phyloP scores from a whole-genome alignment of 192 early-diverging fungal genomes.

The Pilobolus umbonatus region DNA sequence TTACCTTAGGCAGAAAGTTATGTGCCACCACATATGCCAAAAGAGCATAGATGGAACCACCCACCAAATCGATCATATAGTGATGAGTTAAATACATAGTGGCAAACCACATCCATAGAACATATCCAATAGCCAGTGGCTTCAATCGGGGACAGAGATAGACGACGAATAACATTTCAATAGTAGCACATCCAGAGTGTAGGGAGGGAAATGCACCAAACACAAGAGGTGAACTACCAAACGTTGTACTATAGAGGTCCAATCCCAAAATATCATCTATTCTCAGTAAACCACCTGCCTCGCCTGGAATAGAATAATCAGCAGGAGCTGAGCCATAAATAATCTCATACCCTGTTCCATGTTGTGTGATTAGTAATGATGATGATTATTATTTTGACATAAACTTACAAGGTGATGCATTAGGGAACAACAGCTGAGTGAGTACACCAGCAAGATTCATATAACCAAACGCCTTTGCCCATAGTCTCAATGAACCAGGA shows the following conservation, averaged over 20 bases:
- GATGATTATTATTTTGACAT: background rate
- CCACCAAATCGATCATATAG: constrained; percentile 66
- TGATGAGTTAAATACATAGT: constrained; percentile 73
- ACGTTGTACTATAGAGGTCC: constrained; percentile 54
- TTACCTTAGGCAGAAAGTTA: constrained; percentile 39
- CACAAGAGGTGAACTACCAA: constrained; percentile 62
- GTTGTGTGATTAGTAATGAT: background rate
- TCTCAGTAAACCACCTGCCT: constrained; percentile 59
- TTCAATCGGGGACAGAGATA: constrained; percentile 38
- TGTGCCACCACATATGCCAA: constrained; percentile 47
- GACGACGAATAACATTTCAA: constrained; percentile 54
- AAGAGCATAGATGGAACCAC: constrained; percentile 59
- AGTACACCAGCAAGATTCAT: constrained; percentile 64
- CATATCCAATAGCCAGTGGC: constrained; percentile 44
- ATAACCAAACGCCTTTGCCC: constrained; percentile 55
- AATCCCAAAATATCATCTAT: constrained; percentile 62
- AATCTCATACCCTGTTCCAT: constrained; percentile 55
- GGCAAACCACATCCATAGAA: constrained; percentile 71
- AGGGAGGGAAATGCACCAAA: constrained; percentile 76
- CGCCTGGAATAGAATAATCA: constrained; percentile 58
- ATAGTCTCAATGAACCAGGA: constrained; percentile 43
- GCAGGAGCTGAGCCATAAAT: constrained; percentile 55
- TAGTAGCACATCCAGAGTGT: constrained; percentile 62
- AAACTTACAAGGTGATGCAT: constrained; percentile 62
- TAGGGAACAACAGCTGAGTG: constrained; percentile 60